These are phyloP conservation scores for Russula sp. DNA, from an alignment of 768 basidiomycete genomes.

Conservation along the genomic window DNA sequence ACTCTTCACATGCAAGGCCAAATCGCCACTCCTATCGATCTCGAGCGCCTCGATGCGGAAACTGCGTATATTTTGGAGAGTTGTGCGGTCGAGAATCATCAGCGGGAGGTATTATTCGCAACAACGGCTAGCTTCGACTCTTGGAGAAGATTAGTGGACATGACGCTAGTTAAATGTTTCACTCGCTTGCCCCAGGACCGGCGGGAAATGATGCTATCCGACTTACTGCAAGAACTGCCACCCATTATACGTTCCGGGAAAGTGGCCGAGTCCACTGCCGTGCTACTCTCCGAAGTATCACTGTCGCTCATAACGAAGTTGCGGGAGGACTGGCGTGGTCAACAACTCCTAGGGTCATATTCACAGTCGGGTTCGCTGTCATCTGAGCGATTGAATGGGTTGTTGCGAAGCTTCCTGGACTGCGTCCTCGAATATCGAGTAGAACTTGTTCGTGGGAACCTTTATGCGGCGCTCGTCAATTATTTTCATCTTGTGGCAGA, in stretches of 20 bases:
- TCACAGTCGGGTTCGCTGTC: slow-evolving; percentile 67
- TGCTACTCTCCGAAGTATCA: slow-evolving; percentile 80
- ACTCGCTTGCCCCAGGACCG: slow-evolving; percentile 75
- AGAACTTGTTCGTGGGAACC: slow-evolving; percentile 87
- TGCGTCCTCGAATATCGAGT: slow-evolving; percentile 73
- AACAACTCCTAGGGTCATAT: slow-evolving; percentile 65
- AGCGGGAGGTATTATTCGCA: slow-evolving; percentile 73
- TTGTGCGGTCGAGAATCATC: slow-evolving; percentile 84
- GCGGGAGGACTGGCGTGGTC: slow-evolving; percentile 76
- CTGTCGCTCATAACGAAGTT: slow-evolving; percentile 83
- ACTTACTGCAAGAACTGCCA: slow-evolving; percentile 81
- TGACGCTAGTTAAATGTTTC: slow-evolving; percentile 84
- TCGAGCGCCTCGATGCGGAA: slow-evolving; percentile 66
- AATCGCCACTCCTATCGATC: slow-evolving; percentile 58
- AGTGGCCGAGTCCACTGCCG: slow-evolving; percentile 66
- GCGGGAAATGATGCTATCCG: slow-evolving; percentile 86
- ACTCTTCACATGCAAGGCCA: slow-evolving; percentile 64
- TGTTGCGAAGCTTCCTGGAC: slow-evolving; percentile 72
- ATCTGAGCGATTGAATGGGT: slow-evolving; percentile 69
- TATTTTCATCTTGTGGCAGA: slow-evolving; percentile 70
- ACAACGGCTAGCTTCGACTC: slow-evolving; percentile 69
- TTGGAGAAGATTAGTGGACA: slow-evolving; percentile 83
- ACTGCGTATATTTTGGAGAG: slow-evolving; percentile 75
- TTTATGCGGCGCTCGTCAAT: slow-evolving; percentile 90
- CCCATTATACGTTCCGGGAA: slow-evolving; percentile 60